Conservation (phyloP, 2,329 filamentous ascomycete species). For the Pseudogymnoascus sp. region DNA sequence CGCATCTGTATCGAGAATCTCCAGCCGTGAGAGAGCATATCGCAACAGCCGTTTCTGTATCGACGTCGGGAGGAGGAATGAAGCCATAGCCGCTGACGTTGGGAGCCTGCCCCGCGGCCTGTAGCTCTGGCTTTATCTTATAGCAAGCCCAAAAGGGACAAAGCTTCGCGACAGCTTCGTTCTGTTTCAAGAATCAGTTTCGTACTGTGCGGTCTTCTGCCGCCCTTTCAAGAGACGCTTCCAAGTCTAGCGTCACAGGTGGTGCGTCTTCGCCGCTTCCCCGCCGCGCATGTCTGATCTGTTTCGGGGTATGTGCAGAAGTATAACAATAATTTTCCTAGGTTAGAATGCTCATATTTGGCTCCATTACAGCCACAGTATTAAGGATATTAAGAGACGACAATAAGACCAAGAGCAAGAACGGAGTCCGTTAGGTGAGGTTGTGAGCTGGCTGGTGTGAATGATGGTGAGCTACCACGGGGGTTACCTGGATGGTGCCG, state of each 20-base stretch:
- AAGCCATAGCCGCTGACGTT: constrained; percentile 22
- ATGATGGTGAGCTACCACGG: constrained; percentile 3
- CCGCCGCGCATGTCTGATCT: constrained; percentile 3
- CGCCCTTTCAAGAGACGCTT: not conserved
- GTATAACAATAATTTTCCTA: not conserved
- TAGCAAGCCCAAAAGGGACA: not conserved
- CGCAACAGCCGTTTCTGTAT: constrained; percentile 85
- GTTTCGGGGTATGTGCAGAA: not conserved
- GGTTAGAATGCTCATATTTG: not conserved
- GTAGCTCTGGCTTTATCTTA: not conserved
- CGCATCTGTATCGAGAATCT: constrained; percentile 79
- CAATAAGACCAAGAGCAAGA: not conserved
- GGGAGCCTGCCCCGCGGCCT: not conserved
- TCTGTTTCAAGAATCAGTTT: not conserved
- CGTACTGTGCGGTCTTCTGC: not conserved
- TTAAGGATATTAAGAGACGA: constrained; percentile 1
- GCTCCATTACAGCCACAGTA: not conserved
- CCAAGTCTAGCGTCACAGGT: constrained; percentile 2
- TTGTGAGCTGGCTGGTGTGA: not conserved
- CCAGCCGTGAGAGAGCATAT: constrained; percentile 74
- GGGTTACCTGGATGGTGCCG: constrained; percentile 4
- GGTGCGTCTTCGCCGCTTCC: constrained; percentile 3
- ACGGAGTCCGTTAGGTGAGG: constrained; percentile 3
- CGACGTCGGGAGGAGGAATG: constrained; percentile 40
- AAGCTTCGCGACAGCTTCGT: not conserved